Evolutionary conservation across 805 yeast genomes (phyloP), one percentile per base, ranked within the genome.

Genomic region (Yarrowia deformans): DNA sequence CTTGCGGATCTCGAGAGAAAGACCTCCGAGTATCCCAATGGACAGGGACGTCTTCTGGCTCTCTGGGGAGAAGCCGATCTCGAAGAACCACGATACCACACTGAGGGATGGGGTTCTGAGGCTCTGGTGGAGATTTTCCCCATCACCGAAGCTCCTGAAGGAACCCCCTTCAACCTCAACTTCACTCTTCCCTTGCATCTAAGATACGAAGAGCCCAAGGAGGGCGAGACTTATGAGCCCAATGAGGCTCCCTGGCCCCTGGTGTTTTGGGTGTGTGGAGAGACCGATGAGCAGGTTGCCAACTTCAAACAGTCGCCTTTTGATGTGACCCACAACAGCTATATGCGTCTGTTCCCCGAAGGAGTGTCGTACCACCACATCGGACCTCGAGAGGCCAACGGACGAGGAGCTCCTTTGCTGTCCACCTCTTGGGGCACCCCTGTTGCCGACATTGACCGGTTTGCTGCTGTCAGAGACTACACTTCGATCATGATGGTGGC

Each of bases 61-160:
- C 75, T 82, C 0, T 84, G 84, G 83, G 89, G 89, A 3, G 86
- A 84, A 67, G 78, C 81, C n/a, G 88, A 87, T 73, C 76, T 87
- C 32, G 90, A 87, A 72, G 80, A 81, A 42, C 90, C 90, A 5
- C 82, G 78, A 42, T 87, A 86, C 81, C 77, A 77, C 37, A 79
- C 79, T 8, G 70, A 72, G 2, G 73, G 78, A 32, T 83, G 83
- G 82, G 88, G 88, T 1, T 81, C 86, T 4, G 79, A 81, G 54
- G 81, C 81, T 23, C 73, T 86, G 23, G 77, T 85, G 40, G 78
- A 77, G 56, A 70, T 83, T 14, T 72, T 72, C n/a, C 42, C 34
- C 61, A 60, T 70, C 9, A 71, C 75, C 8, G 76, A 73, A 5
- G 39, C 56, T 16, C 68, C 56, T 8, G 37, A 23, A 5, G 55